Conservation (phyloP, 2,329 filamentous ascomycete genomes). For the Cercospora nicotianae region DNA sequence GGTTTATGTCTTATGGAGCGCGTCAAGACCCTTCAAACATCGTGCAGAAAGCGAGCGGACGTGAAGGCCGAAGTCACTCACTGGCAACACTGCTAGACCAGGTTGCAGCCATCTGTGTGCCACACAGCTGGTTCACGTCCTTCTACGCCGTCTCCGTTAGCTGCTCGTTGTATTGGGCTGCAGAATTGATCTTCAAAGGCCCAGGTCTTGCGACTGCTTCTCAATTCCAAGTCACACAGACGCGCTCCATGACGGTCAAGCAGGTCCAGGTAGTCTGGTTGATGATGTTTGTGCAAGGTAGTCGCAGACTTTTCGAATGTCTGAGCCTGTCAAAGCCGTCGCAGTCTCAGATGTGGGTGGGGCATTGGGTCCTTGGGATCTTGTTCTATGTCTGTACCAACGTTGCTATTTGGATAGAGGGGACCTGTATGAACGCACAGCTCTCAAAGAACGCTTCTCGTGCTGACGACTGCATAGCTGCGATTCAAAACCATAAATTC, state of each 20-base stretch:
- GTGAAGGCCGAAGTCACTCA: not conserved
- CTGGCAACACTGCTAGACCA: constrained; percentile 41
- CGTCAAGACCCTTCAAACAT: constrained; percentile 39
- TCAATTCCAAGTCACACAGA: constrained; percentile 16
- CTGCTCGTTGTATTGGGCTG: constrained; percentile 72
- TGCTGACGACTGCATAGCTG: constrained; percentile 25
- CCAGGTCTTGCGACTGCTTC: constrained; percentile 53
- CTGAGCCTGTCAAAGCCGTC: constrained; percentile 64
- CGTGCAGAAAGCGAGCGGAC: not conserved
- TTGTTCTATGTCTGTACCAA: constrained; percentile 73
- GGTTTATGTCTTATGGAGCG: constrained; percentile 63
- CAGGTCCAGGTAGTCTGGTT: constrained; percentile 68
- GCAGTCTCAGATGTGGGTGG: constrained; percentile 77
- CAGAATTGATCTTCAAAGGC: constrained; percentile 55
- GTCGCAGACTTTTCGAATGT: constrained; percentile 75
- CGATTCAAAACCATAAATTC: constrained; percentile 40
- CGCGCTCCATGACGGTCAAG: constrained; percentile 56
- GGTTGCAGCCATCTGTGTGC: constrained; percentile 62
- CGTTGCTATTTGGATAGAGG: constrained; percentile 82
- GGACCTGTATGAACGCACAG: constrained; percentile 58
- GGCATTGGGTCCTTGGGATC: constrained; percentile 78
- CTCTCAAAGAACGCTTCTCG: not conserved
- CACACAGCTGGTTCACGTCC: constrained; percentile 85
- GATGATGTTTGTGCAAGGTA: constrained; percentile 74
- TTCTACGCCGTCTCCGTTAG: constrained; percentile 76